Evolutionary conservation across 345 rosid genomes (phyloP).

Genomic region (Psidium guajava): DNA sequence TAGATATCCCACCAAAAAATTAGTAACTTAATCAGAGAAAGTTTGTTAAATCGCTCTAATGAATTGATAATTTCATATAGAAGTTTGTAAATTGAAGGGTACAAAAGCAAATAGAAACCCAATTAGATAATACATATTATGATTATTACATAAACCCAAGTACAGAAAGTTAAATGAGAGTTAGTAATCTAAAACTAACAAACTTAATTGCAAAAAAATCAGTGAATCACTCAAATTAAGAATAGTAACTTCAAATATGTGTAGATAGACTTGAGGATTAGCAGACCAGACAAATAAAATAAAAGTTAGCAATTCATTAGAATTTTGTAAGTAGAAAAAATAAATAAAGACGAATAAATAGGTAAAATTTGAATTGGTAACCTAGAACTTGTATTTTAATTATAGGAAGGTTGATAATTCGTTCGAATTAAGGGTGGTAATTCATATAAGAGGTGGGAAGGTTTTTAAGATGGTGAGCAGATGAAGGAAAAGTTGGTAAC

Average conservation of each 20-base stretch:
- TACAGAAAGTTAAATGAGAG: background rate
- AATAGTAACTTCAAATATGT: background rate
- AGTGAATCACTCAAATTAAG: background rate
- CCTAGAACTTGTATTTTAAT: background rate
- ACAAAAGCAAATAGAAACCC: background rate
- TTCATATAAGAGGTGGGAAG: background rate
- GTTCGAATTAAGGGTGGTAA: background rate
- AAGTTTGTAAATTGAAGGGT: background rate
- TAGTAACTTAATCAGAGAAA: background rate
- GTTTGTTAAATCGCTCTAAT: background rate
- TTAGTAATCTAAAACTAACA: background rate
- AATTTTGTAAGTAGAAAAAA: background rate
- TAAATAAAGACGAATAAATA: background rate
- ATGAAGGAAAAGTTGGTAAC: background rate
- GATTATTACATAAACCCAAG: background rate
- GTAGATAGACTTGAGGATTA: background rate
- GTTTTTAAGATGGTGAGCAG: background rate
- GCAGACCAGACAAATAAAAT: background rate
- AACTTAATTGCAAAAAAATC: background rate
- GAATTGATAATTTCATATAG: background rate
- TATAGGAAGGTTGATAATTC: background rate
- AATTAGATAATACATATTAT: background rate
- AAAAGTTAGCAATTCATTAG: background rate
- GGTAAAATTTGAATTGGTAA: background rate
- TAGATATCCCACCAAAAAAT: background rate